Base-by-base conservation (phyloP, 2,329 filamentous ascomycete genomes). In the Diaporthe velutina region DNA sequence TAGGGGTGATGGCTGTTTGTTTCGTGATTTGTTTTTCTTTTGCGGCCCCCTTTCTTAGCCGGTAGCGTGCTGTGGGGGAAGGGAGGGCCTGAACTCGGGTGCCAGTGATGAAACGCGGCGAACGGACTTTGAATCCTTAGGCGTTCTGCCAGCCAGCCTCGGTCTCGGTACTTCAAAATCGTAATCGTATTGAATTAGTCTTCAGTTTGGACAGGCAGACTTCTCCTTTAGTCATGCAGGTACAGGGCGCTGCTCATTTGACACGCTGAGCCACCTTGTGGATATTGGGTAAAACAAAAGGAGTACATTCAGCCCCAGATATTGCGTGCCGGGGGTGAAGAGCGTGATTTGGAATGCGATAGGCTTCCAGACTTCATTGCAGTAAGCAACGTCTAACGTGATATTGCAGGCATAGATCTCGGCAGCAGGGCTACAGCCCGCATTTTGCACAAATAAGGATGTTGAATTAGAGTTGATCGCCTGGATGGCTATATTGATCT, bases 1-100 rank as follows among this genome's bases (percentile, higher is more conserved):
- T 68, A 68, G 64, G 64, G 33, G n/a, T 8, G 48, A 10, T 52
- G n/a, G 64, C 17, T 68, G 48, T 68, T 68, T 54, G 64, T 68
- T 68, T 68, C 64, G 64, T 68, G 48, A 68, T 68, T 68, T 68
- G 64, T 68, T 68, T 54, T n/a, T 35, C 19, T 17, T 6, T 42
- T 10, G 13, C 22, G 28, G 30, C 64, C 48, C 48, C 30, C 6
- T 64, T 15, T 48, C 4, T 17, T 61, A 8, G 7, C 4, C 28
- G 54, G 64, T 28, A 38, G 30, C 33, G 48, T 22, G 48, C 64
- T 48, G 48, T 54, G 64, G 64, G n/a, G 48, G 64, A 22, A 54
- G 33, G n/a, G 54, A 13, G 45, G 45, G 61, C 60, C 48, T 28
- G 60, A 48, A 22, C 60, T 22, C 40, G 40, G 40, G 60, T 48